Percentiles rank a stretch among this genome's conserved stretches.
These are phyloP conservation scores for Rhizophlyctis rosea DNA, from an alignment of 192 early-diverging fungal genomes.

Conservation along the genomic window DNA sequence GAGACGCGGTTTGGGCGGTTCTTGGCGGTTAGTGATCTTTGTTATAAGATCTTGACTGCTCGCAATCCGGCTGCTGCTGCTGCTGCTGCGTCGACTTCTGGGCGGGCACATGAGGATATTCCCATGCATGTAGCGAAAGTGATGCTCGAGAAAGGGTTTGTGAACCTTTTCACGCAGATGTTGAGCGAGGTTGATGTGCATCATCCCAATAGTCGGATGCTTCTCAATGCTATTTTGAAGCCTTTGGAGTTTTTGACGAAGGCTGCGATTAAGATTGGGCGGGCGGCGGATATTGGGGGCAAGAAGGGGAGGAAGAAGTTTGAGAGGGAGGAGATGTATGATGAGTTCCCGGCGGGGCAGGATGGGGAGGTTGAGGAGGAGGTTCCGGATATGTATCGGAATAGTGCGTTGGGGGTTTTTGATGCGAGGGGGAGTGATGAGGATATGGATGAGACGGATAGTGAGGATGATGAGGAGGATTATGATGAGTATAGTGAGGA, in stretches of 20 bases:
- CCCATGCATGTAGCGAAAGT: conserved; percentile 62
- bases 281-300: conserved; percentile 19
- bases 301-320: not conserved
- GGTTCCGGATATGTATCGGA: conserved; percentile 76
- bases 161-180: conserved; percentile 72
- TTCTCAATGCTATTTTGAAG: conserved; percentile 75
- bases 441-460: conserved; percentile 58
- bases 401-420: conserved; percentile 79
- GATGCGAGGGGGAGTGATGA: conserved; percentile 69
- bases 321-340: not conserved
- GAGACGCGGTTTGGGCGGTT: conserved; percentile 66
- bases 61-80: conserved; percentile 11
- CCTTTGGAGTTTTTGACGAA: conserved; percentile 89
- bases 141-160: conserved; percentile 89
- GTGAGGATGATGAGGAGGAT: conserved; percentile 63
- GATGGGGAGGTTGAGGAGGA: conserved; percentile 58
- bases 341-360: conserved; percentile 12
- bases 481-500: conserved; percentile 66
- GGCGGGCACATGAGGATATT: no score
- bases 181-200: conserved; percentile 86
- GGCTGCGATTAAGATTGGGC: conserved; percentile 80
- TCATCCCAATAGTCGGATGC: conserved; percentile 74
- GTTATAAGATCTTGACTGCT: conserved; percentile 60
- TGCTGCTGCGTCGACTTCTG: conserved; percentile 1
- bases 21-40: conserved; percentile 65